These are phyloP conservation scores for Herpetomonas samuelpessoai DNA, from an alignment of 208 protist genomes.

Conservation along the genomic window DNA sequence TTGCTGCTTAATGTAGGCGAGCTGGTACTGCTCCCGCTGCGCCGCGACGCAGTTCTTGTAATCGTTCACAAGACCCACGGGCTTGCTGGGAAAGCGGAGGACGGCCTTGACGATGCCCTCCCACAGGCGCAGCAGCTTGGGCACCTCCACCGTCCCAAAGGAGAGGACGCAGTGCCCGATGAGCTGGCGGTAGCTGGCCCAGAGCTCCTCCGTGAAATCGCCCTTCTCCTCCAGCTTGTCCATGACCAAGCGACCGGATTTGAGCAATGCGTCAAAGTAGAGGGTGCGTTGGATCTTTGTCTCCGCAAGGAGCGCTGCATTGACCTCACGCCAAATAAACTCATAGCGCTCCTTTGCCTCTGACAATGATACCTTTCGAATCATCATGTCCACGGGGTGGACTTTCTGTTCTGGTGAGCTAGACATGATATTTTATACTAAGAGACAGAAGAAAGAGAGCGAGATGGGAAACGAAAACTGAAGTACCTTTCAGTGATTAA, in stretches of 20 bases:
- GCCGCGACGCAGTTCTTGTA: conserved; percentile 32
- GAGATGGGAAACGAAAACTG: not conserved
- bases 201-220: conserved; percentile 30
- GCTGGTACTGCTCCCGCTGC: conserved; percentile 33
- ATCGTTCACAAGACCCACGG: conserved; percentile 38
- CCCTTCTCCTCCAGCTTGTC: conserved; percentile 34
- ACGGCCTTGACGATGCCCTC: conserved; percentile 33
- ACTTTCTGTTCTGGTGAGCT: not conserved
- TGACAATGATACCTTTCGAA: conserved; percentile 20
- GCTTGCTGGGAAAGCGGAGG: conserved; percentile 23
- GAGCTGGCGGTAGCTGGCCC: conserved; percentile 48
- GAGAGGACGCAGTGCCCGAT: conserved; percentile 38
- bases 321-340: conserved; percentile 20
- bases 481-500: not conserved
- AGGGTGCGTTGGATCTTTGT: conserved; percentile 17
- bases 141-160: conserved; percentile 31
- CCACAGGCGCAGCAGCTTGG: conserved; percentile 20
- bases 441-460: not conserved
- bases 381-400: conserved; percentile 15
- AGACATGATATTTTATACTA: not conserved
- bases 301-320: conserved; percentile 10
- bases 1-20: conserved; percentile 8
- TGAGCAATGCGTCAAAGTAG: conserved; percentile 34
- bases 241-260: conserved; percentile 37
- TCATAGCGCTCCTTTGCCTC: conserved; percentile 17